These are phyloP conservation scores for Metroxylon sagu DNA, from an alignment of 176 grass and related monocot genomes.

Conservation along the genomic window DNA sequence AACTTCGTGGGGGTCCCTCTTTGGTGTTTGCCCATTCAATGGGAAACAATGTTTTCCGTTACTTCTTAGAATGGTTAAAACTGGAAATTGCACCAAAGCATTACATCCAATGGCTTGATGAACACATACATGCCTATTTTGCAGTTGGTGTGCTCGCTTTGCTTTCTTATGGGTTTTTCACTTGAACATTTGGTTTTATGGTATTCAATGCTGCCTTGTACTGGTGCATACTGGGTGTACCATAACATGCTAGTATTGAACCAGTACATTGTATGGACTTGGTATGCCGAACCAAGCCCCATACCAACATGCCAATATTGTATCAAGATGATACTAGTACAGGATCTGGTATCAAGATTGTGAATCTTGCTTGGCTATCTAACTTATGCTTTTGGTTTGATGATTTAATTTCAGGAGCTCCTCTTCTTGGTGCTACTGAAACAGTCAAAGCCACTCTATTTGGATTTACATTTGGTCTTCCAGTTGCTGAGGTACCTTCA, in stretches of 20 bases:
- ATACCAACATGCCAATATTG: too few relatives aligned
- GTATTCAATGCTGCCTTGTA: too few relatives aligned
- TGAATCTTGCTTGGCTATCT: too few relatives aligned
- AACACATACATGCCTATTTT: slow-evolving; percentile 94
- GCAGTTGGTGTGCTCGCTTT: slow-evolving; percentile 55
- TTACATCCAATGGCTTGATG: slow-evolving; percentile 77
- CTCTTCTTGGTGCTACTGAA: slow-evolving; percentile 86
- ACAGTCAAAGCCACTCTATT: slow-evolving; percentile 56
- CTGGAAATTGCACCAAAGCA: slow-evolving; percentile 91
- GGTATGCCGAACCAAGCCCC: too few relatives aligned
- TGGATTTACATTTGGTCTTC: slow-evolving; percentile 81
- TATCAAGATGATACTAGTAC: too few relatives aligned
- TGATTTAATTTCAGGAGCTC: slow-evolving; percentile 41
- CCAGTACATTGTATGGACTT: too few relatives aligned
- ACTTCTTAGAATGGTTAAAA: slow-evolving; percentile 96
- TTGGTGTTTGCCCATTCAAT: slow-evolving; percentile 99
- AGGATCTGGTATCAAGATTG: too few relatives aligned
- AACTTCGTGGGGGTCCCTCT: slow-evolving; percentile 82
- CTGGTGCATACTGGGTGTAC: too few relatives aligned
- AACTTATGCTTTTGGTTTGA: not conserved
- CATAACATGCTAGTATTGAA: too few relatives aligned
- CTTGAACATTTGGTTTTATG: too few relatives aligned
- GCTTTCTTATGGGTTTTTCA: slow-evolving; percentile 13
- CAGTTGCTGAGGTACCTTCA: slow-evolving; percentile 58
- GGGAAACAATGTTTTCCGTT: slow-evolving; percentile 95